Conservation (phyloP, 495 filamentous ascomycete genomes). For the Emericellopsis terricola region DNA sequence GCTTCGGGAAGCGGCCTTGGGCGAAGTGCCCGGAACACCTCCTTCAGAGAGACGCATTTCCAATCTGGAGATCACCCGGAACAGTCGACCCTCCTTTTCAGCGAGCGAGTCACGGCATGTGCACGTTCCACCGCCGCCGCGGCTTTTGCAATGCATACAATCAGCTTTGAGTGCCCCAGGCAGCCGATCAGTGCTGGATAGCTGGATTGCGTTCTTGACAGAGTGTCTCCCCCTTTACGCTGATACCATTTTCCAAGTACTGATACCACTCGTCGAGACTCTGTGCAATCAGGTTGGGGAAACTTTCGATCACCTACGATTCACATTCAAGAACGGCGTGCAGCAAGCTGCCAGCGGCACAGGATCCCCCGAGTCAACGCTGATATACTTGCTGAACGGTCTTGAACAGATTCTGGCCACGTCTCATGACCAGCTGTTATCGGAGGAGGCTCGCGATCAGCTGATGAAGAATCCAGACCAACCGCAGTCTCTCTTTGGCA, state of each 20-base stretch:
- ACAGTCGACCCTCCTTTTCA: constrained; percentile 7
- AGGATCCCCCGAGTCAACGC: constrained; percentile 42
- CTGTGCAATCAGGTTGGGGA: constrained; percentile 57
- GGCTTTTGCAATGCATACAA: constrained; percentile 66
- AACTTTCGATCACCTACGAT: constrained; percentile 46
- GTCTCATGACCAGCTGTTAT: constrained; percentile 67
- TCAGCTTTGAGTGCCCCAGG: constrained; percentile 60
- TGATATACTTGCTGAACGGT: constrained; percentile 67
- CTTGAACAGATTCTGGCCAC: constrained; percentile 78
- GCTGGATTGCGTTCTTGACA: constrained; percentile 76
- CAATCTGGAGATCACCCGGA: constrained; percentile 11
- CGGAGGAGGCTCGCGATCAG: constrained; percentile 51
- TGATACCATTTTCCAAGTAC: constrained; percentile 68
- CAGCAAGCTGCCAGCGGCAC: constrained; percentile 10
- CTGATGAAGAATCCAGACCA: constrained; percentile 65
- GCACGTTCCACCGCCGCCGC: constrained; percentile 41
- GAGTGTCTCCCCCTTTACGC: constrained; percentile 72
- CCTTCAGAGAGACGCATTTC: constrained; percentile 20
- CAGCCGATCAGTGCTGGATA: constrained; percentile 65
- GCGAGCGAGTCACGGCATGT: constrained; percentile 13
- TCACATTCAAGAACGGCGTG: constrained; percentile 28
- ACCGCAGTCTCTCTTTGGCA: constrained; percentile 83
- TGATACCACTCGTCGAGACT: constrained; percentile 80
- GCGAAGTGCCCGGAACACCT: constrained; percentile 23
- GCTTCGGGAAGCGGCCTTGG: constrained; percentile 34